Conservation (phyloP, 257 asterid species). For the Jacaranda copaia region DNA sequence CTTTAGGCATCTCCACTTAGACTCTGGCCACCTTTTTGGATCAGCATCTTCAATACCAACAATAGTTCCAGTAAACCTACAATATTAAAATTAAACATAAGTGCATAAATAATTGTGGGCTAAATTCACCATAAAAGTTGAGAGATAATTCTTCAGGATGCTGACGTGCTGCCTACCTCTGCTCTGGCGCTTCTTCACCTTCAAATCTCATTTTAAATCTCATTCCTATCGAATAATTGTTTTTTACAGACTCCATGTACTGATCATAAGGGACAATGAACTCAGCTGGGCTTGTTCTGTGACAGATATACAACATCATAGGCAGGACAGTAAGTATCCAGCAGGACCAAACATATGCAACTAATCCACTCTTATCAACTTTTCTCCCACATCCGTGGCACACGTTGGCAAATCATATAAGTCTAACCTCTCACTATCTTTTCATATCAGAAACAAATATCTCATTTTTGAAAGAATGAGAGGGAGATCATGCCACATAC, state of each 20-base stretch:
- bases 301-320: constrained; percentile 17
- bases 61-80: constrained; percentile 91
- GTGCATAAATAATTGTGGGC: background rate
- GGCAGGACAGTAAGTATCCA: background rate
- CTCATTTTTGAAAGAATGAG: background rate
- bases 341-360: too few species aligned
- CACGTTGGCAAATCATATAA: background rate
- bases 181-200: constrained; percentile 99
- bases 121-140: constrained; percentile 19
- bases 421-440: background rate
- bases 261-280: constrained; percentile 86
- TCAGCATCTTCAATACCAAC: constrained; percentile 89
- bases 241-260: constrained; percentile 78
- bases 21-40: constrained; percentile 74
- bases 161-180: constrained; percentile 60
- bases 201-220: constrained; percentile 97
- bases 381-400: background rate
- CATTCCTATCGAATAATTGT: constrained; percentile 88
- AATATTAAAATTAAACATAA: constrained; percentile 23
- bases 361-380: too few species aligned
- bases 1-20: constrained; percentile 97
- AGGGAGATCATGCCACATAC: constrained; percentile 44
- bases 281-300: constrained; percentile 93
- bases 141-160: constrained; percentile 23
- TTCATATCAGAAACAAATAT: background rate